Percentiles rank a stretch among this genome's conserved stretches.
Evolutionary conservation across 306 rosid genomes (phyloP).

Genomic region (Sindora glabra): DNA sequence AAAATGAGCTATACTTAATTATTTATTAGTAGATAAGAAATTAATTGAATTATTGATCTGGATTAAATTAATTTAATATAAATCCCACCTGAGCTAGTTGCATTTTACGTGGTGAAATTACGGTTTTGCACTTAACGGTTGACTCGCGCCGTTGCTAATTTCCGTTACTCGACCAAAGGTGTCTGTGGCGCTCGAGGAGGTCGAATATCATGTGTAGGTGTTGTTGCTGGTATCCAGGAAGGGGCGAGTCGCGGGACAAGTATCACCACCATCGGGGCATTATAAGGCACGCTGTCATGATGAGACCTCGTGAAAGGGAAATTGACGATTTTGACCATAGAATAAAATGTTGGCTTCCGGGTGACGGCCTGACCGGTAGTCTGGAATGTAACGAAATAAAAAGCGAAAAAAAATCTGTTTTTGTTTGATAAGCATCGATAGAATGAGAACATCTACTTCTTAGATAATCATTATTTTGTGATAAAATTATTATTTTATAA

Average conservation of each 20-base stretch:
- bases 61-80: neutral
- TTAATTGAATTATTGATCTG: neutral
- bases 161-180: slow-evolving; percentile 20
- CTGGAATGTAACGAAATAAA: too few species aligned
- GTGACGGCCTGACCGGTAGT: too few species aligned
- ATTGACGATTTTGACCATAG: neutral
- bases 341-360: too few species aligned
- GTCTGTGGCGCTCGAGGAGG: neutral
- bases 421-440: too few species aligned
- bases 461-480: too few species aligned
- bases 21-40: too few species aligned
- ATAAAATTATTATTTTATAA: too few species aligned
- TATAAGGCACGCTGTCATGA: neutral
- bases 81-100: neutral
- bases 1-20: slow-evolving; percentile 8
- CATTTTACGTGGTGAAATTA: neutral
- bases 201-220: slow-evolving; percentile 13
- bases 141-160: slow-evolving; percentile 14
- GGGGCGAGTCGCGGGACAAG: neutral
- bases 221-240: too few species aligned
- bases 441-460: too few species aligned
- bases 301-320: neutral
- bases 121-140: slow-evolving; percentile 27
- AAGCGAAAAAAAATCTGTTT: too few species aligned
- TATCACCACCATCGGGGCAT: neutral